Evolutionary conservation across 306 rosid genomes (phyloP).

Genomic region (Trichosanthes truncata): DNA sequence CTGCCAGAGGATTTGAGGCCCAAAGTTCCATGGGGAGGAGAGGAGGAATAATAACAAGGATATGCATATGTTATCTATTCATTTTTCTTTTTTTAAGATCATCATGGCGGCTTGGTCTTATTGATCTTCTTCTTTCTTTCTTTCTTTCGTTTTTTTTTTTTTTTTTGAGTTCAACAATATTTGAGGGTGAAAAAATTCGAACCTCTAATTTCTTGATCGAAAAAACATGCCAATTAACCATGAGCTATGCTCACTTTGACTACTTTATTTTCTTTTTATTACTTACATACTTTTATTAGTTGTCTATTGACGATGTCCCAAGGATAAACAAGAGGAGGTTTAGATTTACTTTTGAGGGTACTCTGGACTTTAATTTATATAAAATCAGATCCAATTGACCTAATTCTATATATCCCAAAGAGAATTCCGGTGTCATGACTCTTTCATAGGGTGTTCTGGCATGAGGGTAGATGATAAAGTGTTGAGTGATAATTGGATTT

Average conservation of each 20-base stretch:
- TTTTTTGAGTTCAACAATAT: neutral
- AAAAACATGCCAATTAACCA: too few relatives aligned
- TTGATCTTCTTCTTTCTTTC: too few relatives aligned
- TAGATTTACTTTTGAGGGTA: neutral
- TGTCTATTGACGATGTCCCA: neutral
- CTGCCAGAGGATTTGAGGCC: neutral
- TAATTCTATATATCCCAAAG: neutral
- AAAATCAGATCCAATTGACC: neutral
- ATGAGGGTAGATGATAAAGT: neutral
- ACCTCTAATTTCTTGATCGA: too few relatives aligned
- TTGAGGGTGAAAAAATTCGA: too few relatives aligned
- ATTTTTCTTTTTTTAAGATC: neutral
- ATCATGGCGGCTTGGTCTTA: neutral
- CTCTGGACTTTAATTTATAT: neutral
- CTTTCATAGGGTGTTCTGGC: neutral
- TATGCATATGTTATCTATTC: neutral
- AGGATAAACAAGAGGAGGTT: neutral
- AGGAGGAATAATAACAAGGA: neutral
- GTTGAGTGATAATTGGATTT: neutral
- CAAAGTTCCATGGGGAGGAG: too few relatives aligned
- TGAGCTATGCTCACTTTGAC: too few relatives aligned
- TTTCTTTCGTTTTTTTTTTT: too few relatives aligned
- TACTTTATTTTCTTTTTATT: neutral
- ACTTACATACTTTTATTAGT: neutral
- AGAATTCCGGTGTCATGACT: neutral